Conservation (phyloP, 2,329 filamentous ascomycete genomes). For the Paraphaeosphaeria sporulosa region DNA sequence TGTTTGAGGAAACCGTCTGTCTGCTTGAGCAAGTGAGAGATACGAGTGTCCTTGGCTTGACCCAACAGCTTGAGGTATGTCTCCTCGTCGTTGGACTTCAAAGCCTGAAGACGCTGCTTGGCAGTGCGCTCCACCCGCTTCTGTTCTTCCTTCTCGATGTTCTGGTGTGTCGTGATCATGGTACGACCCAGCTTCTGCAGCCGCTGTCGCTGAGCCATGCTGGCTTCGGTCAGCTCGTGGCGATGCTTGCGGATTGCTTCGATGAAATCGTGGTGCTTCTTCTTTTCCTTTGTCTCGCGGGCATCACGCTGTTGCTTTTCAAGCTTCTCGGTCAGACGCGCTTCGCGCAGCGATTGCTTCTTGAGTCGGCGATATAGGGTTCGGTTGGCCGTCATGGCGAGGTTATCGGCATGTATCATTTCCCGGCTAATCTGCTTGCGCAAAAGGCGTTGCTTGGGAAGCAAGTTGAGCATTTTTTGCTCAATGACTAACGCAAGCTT, state of each 20-base stretch:
- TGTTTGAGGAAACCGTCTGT: conserved; percentile 98
- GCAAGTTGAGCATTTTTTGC: conserved; percentile 88
- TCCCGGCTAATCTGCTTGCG: conserved; percentile 87
- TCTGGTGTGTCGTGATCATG: conserved; percentile 89
- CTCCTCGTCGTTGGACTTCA: conserved; percentile 99
- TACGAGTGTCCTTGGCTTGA: conserved; percentile 99
- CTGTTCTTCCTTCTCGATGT: conserved; percentile 99
- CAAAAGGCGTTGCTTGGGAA: conserved; percentile 85
- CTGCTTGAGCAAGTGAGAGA: conserved; percentile 94
- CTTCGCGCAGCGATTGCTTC: conserved; percentile 95
- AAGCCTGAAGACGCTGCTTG: conserved; percentile 98
- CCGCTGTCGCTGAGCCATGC: conserved; percentile 73
- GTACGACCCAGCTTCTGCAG: conserved; percentile 85
- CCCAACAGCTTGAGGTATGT: conserved; percentile 97
- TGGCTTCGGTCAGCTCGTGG: conserved; percentile 75
- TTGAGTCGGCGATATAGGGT: conserved; percentile 91
- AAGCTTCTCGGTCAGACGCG: conserved; percentile 96
- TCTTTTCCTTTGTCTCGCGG: conserved; percentile 94
- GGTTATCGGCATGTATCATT: conserved; percentile 94
- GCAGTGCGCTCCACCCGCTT: conserved; percentile 97
- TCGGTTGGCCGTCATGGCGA: conserved; percentile 96
- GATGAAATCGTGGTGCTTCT: conserved; percentile 93
- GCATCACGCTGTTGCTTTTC: conserved; percentile 99
- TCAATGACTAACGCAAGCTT: conserved; percentile 94
- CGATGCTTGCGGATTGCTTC: conserved; percentile 85